Evolutionary conservation across 2,329 filamentous ascomycete species (phyloP).

Genomic region (Cryphonectria radicalis): DNA sequence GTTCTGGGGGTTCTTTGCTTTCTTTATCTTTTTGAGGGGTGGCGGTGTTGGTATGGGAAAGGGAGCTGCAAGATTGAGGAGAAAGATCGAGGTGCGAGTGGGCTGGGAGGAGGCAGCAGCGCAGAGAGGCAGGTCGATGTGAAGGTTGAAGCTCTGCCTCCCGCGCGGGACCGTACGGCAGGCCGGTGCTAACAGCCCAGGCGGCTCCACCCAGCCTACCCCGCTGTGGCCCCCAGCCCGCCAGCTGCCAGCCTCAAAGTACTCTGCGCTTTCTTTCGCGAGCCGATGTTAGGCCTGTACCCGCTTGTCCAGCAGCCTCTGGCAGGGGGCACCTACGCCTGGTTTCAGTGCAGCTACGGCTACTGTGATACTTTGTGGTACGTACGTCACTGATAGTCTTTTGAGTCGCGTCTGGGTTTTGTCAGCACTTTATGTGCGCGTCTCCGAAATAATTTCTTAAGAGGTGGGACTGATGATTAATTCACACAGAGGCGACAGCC

Average conservation of each 20-base stretch:
- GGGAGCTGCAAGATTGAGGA: slow-evolving; percentile 21
- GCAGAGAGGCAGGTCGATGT: slow-evolving; percentile 20
- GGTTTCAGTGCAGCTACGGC: not conserved
- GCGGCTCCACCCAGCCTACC: slow-evolving; percentile 10
- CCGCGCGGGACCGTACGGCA: slow-evolving; percentile 9
- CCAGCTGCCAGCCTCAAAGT: slow-evolving; percentile 11
- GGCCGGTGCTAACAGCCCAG: slow-evolving; percentile 5
- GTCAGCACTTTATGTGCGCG: slow-evolving; percentile 25
- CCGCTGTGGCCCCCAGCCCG: slow-evolving; percentile 21
- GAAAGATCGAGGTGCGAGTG: slow-evolving; percentile 15
- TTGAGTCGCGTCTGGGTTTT: slow-evolving; percentile 24
- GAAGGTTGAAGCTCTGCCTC: slow-evolving; percentile 14
- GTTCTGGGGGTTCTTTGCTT: not conserved
- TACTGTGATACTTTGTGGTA: slow-evolving; percentile 5
- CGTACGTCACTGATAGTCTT: slow-evolving; percentile 25
- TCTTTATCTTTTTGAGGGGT: not conserved
- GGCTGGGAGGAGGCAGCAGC: slow-evolving; percentile 16
- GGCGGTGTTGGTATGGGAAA: slow-evolving; percentile 11
- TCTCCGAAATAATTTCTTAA: not conserved
- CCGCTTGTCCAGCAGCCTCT: slow-evolving; percentile 3
- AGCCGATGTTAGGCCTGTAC: slow-evolving; percentile 17
- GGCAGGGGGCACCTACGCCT: slow-evolving; percentile 5
- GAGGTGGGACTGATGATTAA: slow-evolving; percentile 7
- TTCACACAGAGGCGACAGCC: not conserved
- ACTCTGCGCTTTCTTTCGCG: not conserved